phyloP scores from a whole-genome alignment of 176 grass and related monocot genomes.

The Hsuehochloa calcarea region DNA sequence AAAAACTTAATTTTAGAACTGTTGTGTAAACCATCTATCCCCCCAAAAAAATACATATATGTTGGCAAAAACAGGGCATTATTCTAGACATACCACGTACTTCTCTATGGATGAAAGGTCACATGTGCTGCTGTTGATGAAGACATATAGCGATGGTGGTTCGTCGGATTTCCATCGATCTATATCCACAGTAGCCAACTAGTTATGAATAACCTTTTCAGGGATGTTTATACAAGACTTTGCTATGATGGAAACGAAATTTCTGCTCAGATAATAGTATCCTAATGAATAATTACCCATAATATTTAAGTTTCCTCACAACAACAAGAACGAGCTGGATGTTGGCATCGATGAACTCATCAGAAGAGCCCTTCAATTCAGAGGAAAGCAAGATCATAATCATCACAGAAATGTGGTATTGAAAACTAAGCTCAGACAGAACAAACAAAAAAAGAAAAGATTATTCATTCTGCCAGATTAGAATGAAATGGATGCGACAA shows the following conservation, averaged over 20 bases:
- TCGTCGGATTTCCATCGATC: slow-evolving; percentile 74
- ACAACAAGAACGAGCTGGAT: slow-evolving; percentile 87
- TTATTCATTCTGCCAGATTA: not conserved
- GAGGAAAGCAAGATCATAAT: slow-evolving; percentile 15
- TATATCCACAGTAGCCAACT: slow-evolving; percentile 42
- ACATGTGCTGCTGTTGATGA: no score
- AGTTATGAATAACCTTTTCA: slow-evolving; percentile 13
- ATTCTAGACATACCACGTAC: no score
- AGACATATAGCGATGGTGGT: slow-evolving; percentile 73
- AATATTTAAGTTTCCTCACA: slow-evolving; percentile 61
- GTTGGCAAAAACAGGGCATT: no score
- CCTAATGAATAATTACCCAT: not conserved
- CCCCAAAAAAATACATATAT: no score
- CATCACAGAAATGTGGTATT: not conserved
- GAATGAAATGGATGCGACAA: not conserved
- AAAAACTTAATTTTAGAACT: no score
- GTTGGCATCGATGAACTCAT: slow-evolving; percentile 97
- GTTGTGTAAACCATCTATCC: no score
- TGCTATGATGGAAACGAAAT: not conserved
- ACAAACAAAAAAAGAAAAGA: not conserved
- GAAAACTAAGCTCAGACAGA: not conserved
- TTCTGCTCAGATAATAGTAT: not conserved
- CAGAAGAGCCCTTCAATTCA: slow-evolving; percentile 80
- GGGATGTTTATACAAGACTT: not conserved
- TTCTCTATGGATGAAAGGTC: no score